These are phyloP conservation scores for Delitschia confertaspora DNA, from an alignment of 495 filamentous ascomycete species.

Conservation along the genomic window DNA sequence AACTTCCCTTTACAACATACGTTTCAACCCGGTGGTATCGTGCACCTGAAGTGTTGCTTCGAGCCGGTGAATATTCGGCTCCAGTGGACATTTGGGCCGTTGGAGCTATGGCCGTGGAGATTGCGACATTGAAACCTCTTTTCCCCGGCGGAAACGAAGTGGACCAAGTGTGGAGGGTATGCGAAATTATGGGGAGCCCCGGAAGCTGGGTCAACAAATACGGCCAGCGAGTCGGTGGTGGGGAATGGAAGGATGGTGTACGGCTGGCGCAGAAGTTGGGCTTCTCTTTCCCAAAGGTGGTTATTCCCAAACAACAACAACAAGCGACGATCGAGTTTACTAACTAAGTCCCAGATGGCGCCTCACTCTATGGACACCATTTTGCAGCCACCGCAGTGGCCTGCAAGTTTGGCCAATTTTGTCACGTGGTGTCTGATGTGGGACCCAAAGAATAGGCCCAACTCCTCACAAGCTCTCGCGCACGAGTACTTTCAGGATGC, in stretches of 20 bases:
- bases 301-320: neutral
- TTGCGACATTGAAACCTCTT: constrained; percentile 91
- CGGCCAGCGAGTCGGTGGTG: constrained; percentile 79
- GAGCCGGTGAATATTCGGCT: constrained; percentile 94
- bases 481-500: constrained; percentile 98
- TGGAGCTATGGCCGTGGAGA: constrained; percentile 99
- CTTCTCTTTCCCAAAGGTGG: constrained; percentile 90
- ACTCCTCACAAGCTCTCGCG: constrained; percentile 82
- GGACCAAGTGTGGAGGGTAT: constrained; percentile 97
- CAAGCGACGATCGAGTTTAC: constrained; percentile 10
- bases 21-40: constrained; percentile 98
- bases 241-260: constrained; percentile 95
- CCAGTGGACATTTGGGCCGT: constrained; percentile 98
- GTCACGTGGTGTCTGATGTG: constrained; percentile 99
- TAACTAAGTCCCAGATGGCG: constrained; percentile 62
- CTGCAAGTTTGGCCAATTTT: constrained; percentile 74
- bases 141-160: constrained; percentile 98
- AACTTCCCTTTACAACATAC: constrained; percentile 94
- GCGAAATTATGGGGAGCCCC: constrained; percentile 99
- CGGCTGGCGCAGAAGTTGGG: constrained; percentile 89
- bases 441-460: constrained; percentile 91
- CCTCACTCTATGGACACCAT: constrained; percentile 96
- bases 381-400: constrained; percentile 84
- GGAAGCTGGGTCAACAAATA: constrained; percentile 95
- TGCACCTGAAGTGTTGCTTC: constrained; percentile 87